Percentiles rank a stretch among this genome's conserved stretches.
Evolutionary conservation across 2,329 filamentous ascomycete species (phyloP).

Genomic region (Fusarium hostae): DNA sequence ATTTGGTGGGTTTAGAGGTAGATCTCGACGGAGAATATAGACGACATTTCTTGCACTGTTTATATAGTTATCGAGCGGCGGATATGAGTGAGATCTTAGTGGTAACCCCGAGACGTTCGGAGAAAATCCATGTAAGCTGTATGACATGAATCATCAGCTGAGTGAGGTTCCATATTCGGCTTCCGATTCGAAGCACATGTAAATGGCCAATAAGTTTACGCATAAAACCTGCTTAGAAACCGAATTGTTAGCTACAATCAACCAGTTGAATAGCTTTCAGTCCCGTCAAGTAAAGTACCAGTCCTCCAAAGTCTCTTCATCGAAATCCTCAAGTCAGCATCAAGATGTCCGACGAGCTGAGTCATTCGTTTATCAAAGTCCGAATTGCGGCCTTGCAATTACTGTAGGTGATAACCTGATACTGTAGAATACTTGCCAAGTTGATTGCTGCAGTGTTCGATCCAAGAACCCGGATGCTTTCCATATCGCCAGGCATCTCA

Average conservation of each 20-base stretch:
- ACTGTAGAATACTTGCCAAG: neutral
- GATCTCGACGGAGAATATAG: slow-evolving; percentile 35
- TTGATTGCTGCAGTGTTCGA: slow-evolving; percentile 11
- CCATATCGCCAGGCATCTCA: slow-evolving; percentile 37
- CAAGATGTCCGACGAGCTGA: slow-evolving; percentile 55
- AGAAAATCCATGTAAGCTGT: slow-evolving; percentile 4
- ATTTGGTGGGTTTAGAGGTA: slow-evolving; percentile 33
- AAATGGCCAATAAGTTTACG: neutral
- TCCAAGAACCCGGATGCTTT: slow-evolving; percentile 2
- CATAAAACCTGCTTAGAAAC: neutral
- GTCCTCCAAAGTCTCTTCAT: neutral
- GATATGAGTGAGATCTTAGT: neutral
- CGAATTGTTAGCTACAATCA: neutral
- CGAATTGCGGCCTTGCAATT: slow-evolving; percentile 61
- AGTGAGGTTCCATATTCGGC: slow-evolving; percentile 19
- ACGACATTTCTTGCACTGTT: neutral
- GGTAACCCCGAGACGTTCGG: neutral
- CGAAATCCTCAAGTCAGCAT: neutral
- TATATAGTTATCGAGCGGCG: neutral
- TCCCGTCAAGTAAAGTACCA: neutral
- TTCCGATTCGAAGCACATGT: slow-evolving; percentile 9
- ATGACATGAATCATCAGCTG: slow-evolving; percentile 21
- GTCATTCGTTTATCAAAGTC: slow-evolving; percentile 56
- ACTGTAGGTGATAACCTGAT: slow-evolving; percentile 53
- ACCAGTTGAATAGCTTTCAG: neutral